These are phyloP conservation scores for Tylopilus rubrobrunneus DNA, from an alignment of 768 basidiomycete genomes.

Conservation along the genomic window DNA sequence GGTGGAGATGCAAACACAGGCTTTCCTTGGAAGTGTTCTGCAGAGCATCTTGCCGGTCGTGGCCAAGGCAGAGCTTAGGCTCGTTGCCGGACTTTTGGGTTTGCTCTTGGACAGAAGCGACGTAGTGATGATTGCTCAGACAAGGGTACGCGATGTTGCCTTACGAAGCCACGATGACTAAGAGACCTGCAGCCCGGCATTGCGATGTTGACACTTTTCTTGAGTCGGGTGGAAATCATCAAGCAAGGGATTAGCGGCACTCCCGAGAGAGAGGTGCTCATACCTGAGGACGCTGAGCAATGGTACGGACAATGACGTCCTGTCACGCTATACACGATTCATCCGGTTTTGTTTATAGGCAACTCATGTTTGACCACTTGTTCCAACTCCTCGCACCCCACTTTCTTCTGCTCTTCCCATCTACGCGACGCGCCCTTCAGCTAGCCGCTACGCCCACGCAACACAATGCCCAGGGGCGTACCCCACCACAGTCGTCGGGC, in stretches of 20 bases:
- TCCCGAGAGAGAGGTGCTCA: constrained; percentile 56
- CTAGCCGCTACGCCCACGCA: constrained; percentile 34
- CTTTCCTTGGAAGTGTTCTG: constrained; percentile 79
- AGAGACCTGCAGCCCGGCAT: constrained; percentile 69
- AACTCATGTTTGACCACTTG: constrained; percentile 81
- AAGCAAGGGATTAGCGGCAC: constrained; percentile 61
- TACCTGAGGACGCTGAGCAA: constrained; percentile 74
- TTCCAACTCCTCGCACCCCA: constrained; percentile 77
- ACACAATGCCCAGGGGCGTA: constrained; percentile 43
- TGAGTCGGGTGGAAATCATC: constrained; percentile 91
- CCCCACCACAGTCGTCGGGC: constrained; percentile 56
- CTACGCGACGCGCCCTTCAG: constrained; percentile 61
- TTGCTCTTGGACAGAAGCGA: constrained; percentile 78
- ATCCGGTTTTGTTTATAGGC: constrained; percentile 47
- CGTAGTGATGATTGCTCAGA: constrained; percentile 66
- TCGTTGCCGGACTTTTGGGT: constrained; percentile 84
- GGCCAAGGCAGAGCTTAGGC: constrained; percentile 70
- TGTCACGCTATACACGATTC: neutral
- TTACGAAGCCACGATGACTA: neutral
- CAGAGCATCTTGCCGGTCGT: constrained; percentile 85
- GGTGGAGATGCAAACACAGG: constrained; percentile 85
- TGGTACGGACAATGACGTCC: constrained; percentile 47
- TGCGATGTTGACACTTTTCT: constrained; percentile 83
- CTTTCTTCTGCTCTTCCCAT: constrained; percentile 83
- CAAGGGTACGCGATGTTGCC: constrained; percentile 55